Conservation (phyloP, 2,329 filamentous ascomycete species). For the Aspergillus cejpii region DNA sequence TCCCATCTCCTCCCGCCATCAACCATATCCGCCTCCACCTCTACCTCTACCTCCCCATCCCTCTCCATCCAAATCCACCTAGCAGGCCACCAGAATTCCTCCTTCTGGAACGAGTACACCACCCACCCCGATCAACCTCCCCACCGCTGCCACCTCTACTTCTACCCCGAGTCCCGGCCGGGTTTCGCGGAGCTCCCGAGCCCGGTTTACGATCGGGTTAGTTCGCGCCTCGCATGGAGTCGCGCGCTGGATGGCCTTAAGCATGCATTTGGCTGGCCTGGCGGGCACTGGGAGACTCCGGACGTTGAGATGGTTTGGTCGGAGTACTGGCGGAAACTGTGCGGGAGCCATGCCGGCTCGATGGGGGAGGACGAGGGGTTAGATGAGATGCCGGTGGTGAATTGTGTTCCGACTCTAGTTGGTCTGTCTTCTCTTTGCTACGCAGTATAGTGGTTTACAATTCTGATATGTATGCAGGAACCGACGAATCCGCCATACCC, state of each 20-base stretch:
- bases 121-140: slow-evolving; percentile 25
- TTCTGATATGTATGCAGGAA: slow-evolving; percentile 12
- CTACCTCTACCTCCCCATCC: slow-evolving; percentile 19
- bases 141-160: slow-evolving; percentile 39
- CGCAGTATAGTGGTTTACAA: slow-evolving; percentile 11
- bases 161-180: slow-evolving; percentile 48
- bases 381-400: slow-evolving; percentile 23
- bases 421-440: slow-evolving; percentile 14
- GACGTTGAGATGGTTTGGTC: slow-evolving; percentile 39
- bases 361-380: slow-evolving; percentile 7
- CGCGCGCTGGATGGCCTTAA: slow-evolving; percentile 54
- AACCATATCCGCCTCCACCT: slow-evolving; percentile 28
- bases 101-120: slow-evolving; percentile 21
- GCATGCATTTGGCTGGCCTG: slow-evolving; percentile 48
- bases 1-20: slow-evolving; percentile 19
- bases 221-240: slow-evolving; percentile 59
- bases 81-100: slow-evolving; percentile 41
- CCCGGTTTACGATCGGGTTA: slow-evolving; percentile 55
- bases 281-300: slow-evolving; percentile 23
- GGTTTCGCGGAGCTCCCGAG: slow-evolving; percentile 64
- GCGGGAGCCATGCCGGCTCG: slow-evolving; percentile 11
- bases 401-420: slow-evolving; percentile 32
- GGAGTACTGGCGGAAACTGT: slow-evolving; percentile 27
- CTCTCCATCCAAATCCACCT: slow-evolving; percentile 52
- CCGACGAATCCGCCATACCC: slow-evolving; percentile 31